A percentile compares a stretch with the other conserved stretches of the same genome.
Conservation (phyloP, 257 asterid genomes). For the Coffea eugenioides region DNA sequence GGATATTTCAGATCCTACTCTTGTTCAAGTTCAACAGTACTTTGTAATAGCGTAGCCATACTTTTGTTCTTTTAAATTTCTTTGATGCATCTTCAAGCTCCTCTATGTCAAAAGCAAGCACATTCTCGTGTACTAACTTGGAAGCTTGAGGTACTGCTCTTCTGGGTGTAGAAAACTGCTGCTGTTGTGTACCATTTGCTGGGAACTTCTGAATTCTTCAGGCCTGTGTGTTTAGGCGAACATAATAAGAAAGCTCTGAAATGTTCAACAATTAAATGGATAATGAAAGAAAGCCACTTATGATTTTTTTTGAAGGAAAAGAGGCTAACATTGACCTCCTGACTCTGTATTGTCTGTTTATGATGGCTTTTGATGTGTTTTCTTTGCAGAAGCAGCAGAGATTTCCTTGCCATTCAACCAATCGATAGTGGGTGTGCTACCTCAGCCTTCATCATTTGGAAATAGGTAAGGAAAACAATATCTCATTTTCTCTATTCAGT, state of each 20-base stretch:
- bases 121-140: neutral
- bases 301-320: neutral
- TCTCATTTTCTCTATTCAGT: conserved; percentile 13
- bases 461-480: conserved; percentile 56
- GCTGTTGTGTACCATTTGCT: neutral
- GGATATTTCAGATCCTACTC: neutral
- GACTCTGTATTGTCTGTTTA: neutral
- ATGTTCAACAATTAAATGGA: neutral
- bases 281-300: neutral
- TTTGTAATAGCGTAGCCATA: neutral
- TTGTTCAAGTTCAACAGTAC: neutral
- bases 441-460: conserved; percentile 80
- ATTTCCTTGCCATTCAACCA: conserved; percentile 56
- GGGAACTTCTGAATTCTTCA: neutral
- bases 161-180: neutral
- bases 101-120: conserved; percentile 2
- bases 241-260: too few species aligned
- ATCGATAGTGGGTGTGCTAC: conserved; percentile 82
- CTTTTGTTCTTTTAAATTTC: neutral
- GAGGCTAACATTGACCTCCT: neutral
- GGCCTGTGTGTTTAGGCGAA: too few species aligned
- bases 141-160: neutral
- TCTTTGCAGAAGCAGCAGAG: conserved; percentile 74
- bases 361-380: conserved; percentile 6
- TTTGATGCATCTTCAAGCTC: neutral